Conservation (phyloP, 441 rosid species). For the Hura crepitans region DNA sequence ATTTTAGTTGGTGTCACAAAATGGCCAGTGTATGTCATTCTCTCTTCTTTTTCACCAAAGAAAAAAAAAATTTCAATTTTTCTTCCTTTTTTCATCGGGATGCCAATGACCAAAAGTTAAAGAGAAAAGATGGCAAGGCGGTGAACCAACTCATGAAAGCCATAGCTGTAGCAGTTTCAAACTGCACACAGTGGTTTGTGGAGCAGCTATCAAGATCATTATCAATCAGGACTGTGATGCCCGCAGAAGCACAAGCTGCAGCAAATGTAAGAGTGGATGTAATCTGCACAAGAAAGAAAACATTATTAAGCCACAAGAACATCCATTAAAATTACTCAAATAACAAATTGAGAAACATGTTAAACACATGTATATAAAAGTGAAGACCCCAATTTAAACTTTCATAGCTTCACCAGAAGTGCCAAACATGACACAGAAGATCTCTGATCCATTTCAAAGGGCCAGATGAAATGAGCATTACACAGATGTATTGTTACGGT, state of each 20-base stretch:
- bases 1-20: constrained; percentile 12
- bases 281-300: constrained; percentile 41
- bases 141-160: constrained; percentile 70
- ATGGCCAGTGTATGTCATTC: not conserved
- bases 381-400: no score
- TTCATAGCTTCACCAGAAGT: no score
- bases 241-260: constrained; percentile 83
- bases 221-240: constrained; percentile 79
- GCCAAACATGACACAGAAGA: not conserved
- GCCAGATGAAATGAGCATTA: not conserved
- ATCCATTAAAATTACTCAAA: not conserved
- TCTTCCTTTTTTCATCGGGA: constrained; percentile 36
- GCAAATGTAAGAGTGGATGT: constrained; percentile 67
- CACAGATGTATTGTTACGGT: no score
- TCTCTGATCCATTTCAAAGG: not conserved
- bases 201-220: constrained; percentile 58
- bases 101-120: constrained; percentile 70
- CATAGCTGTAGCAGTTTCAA: constrained; percentile 73
- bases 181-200: constrained; percentile 53
- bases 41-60: not conserved
- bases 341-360: not conserved
- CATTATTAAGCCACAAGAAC: constrained; percentile 2
- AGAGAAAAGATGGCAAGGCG: constrained; percentile 62
- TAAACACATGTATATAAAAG: not conserved
- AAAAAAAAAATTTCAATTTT: not conserved